A percentile compares a stretch with the other conserved stretches of the same genome.
phyloP scores from a whole-genome alignment of 2,329 filamentous ascomycete species.

The Sporothrix variecibatus region DNA sequence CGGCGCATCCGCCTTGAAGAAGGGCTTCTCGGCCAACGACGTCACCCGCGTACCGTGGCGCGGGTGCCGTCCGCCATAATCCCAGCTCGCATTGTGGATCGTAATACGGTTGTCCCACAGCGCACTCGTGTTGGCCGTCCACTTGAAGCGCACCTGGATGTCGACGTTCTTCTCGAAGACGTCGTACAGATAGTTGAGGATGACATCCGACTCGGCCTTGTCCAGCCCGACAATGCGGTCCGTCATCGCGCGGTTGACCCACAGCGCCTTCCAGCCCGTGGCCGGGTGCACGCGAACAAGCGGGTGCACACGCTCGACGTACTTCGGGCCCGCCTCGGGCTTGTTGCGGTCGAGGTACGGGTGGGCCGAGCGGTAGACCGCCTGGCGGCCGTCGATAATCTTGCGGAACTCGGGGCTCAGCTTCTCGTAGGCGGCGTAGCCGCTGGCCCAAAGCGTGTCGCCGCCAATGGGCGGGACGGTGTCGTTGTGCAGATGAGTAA shows the following conservation, averaged over 20 bases:
- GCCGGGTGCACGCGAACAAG: conserved; percentile 71
- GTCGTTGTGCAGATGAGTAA: conserved; percentile 71
- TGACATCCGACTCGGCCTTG: conserved; percentile 66
- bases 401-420: conserved; percentile 68
- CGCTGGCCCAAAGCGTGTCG: conserved; percentile 72
- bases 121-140: conserved; percentile 67
- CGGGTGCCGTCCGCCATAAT: conserved; percentile 67
- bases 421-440: conserved; percentile 73
- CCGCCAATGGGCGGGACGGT: conserved; percentile 65
- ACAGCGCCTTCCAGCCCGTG: conserved; percentile 71
- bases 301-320: conserved; percentile 67
- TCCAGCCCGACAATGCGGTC: conserved; percentile 69
- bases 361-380: conserved; percentile 67
- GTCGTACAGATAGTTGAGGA: conserved; percentile 66
- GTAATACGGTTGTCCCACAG: conserved; percentile 75
- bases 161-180: conserved; percentile 71
- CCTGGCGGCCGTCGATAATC: conserved; percentile 67
- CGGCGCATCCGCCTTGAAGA: conserved; percentile 64
- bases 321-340: conserved; percentile 62
- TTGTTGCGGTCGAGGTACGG: conserved; percentile 66
- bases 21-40: conserved; percentile 69
- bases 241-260: conserved; percentile 71
- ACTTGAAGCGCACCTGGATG: conserved; percentile 71
- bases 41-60: conserved; percentile 74
- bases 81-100: conserved; percentile 74